Evolutionary conservation across 2,329 filamentous ascomycete genomes (phyloP), one percentile per base, ranked within the genome.

Genomic region (Colletotrichum falcatum): DNA sequence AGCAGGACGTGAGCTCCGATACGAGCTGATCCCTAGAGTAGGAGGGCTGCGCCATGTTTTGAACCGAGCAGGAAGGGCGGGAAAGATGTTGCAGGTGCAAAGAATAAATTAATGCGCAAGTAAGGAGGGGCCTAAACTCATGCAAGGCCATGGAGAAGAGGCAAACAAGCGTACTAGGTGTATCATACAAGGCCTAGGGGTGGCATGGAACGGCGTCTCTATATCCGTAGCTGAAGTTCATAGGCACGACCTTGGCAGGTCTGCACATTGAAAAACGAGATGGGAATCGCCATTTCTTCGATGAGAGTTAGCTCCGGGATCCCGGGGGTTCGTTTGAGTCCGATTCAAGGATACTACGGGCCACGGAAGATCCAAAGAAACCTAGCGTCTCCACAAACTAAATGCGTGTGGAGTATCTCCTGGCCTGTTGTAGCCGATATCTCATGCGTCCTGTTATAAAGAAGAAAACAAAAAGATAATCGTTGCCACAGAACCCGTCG

Each of bases 341-440:
- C 59, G 59, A 23, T 28, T 26, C 63, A 70, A 30, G 66, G 55
- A 49, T 61, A 35, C 28, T 37, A 42, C n/a, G 63, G 62, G 53
- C 39, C 37, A 42, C 44, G 49, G 35, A 30, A 14, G 8, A 28
- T 51, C 62, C 18, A 61, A 66, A 49, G 18, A 18, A 28, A 56
- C 28, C 49, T 66, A 70, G 63, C 49, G 42, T 56, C n/a, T 42
- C 56, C 66, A 61, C 33, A 9, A 37, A 16, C 16, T n/a, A 49
- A n/a, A n/a, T n/a, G n/a, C 58, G 55, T 28, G 14, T 14, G 2
- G 46, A 39, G 30, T 33, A n/a, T 28, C n/a, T 6, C 33, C 16
- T 35, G 18, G 30, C 16, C 28, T 39, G 28, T 26, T 44, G 14
- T 12, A 30, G 58, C 20, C 35, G 2, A 37, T 37, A 12, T 37